A percentile compares a stretch with the other conserved stretches of the same genome.
These are phyloP conservation scores for Alternaria atra DNA, from an alignment of 2,329 filamentous ascomycete genomes.

Conservation along the genomic window DNA sequence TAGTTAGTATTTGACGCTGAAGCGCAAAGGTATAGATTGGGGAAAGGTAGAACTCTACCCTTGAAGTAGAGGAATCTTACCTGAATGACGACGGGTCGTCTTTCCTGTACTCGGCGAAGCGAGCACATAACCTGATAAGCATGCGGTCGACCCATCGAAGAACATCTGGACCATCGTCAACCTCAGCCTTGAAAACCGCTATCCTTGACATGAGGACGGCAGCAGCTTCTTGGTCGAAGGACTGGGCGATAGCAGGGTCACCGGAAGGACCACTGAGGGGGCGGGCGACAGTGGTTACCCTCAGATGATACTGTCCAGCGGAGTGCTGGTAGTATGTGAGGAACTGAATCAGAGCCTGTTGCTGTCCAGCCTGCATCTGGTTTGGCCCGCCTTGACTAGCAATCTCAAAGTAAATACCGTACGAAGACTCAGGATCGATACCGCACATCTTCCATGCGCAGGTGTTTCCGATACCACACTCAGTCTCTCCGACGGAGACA, in stretches of 20 bases:
- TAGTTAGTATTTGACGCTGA: neutral
- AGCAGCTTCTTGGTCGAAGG: slow-evolving; percentile 97
- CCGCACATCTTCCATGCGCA: slow-evolving; percentile 99
- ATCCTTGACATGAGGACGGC: slow-evolving; percentile 99
- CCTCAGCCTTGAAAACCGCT: slow-evolving; percentile 97
- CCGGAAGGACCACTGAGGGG: slow-evolving; percentile 93
- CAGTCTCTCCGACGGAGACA: slow-evolving; percentile 93
- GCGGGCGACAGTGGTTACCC: slow-evolving; percentile 91
- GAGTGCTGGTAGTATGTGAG: slow-evolving; percentile 98
- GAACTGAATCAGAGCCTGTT: slow-evolving; percentile 97
- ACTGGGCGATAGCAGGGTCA: slow-evolving; percentile 93
- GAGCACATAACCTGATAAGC: slow-evolving; percentile 94
- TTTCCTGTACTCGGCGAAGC: slow-evolving; percentile 97
- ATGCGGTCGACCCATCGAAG: slow-evolving; percentile 98
- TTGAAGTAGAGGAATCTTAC: slow-evolving; percentile 49
- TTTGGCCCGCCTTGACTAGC: slow-evolving; percentile 89
- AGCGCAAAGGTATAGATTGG: neutral
- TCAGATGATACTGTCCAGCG: slow-evolving; percentile 92
- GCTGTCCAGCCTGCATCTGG: slow-evolving; percentile 83
- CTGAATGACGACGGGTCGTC: slow-evolving; percentile 96
- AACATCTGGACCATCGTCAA: slow-evolving; percentile 98
- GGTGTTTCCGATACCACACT: slow-evolving; percentile 97
- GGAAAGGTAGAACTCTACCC: neutral
- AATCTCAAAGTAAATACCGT: slow-evolving; percentile 97
- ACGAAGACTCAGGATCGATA: slow-evolving; percentile 92